Evolutionary conservation across 2,329 filamentous ascomycete species (phyloP).

Genomic region (Penicillium sp.): DNA sequence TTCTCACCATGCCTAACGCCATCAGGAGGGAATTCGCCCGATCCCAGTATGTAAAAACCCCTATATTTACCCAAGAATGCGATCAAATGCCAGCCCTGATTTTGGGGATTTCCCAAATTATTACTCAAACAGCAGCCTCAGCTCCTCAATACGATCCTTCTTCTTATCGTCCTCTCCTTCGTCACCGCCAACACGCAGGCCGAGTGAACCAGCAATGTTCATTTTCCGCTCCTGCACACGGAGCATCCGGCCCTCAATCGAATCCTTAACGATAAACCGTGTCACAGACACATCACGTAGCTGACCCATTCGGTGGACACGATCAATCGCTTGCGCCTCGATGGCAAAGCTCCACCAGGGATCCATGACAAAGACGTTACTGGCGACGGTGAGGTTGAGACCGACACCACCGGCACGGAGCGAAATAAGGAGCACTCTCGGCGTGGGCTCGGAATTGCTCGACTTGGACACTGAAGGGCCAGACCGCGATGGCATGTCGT

Average conservation of each 20-base stretch:
- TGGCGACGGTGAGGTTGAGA: conserved; percentile 86
- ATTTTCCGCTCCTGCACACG: conserved; percentile 91
- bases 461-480: conserved; percentile 3
- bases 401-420: conserved; percentile 91
- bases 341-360: conserved; percentile 99
- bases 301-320: conserved; percentile 96
- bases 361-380: conserved; percentile 97
- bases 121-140: conserved; percentile 75
- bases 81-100: neutral
- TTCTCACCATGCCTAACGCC: neutral
- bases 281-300: conserved; percentile 81
- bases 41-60: neutral
- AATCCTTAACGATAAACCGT: conserved; percentile 75
- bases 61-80: neutral
- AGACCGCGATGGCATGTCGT: conserved; percentile 26
- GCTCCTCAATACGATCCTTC: conserved; percentile 86
- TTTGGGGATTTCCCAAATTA: neutral
- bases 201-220: conserved; percentile 83
- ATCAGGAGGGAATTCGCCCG: neutral
- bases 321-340: conserved; percentile 95
- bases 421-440: conserved; percentile 73
- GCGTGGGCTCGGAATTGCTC: conserved; percentile 24
- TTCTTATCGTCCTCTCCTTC: conserved; percentile 87
- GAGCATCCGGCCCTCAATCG: conserved; percentile 82
- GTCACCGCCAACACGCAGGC: conserved; percentile 95